Evolutionary conservation across 371 early-diverging fungal species (phyloP), one percentile per base, ranked within the genome.

Genomic region (Aphelidium insulamus): DNA sequence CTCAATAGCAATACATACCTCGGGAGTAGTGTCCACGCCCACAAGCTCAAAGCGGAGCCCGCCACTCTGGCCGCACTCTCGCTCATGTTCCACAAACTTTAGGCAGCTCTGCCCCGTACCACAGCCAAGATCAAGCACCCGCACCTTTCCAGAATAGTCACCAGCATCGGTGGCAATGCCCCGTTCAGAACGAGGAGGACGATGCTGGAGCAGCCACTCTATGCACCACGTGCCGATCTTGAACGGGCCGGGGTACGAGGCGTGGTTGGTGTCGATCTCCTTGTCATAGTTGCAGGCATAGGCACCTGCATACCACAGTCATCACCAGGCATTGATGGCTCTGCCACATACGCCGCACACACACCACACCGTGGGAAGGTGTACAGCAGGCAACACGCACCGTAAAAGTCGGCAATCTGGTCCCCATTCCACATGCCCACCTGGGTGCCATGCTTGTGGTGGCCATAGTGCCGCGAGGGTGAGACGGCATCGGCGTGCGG

Each of bases 201-300:
- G 25, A 2, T 21, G 9, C n/a, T 11, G 6, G n/a, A n/a, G 3
- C 21, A 44, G 24, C 26, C 30, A 25, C 15, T 47, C 39, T 11
- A 45, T 4, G 21, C 46, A 40, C 54, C 52, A 52, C 5, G 27
- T 24, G n/a, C 39, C 36, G 12, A 53, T 26, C 15, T 41, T 22
- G 21, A 38, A 43, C n/a, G 54, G 54, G 1, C 46, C 46, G 0
- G 54, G 54, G 33, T 53, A 53, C 12, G 40, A 33, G 9, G 4
- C n/a, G 14, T 4, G 21, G 17, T 49, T 38, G 14, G 22, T n/a
- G 5, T 38, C 32, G 5, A 49, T 47, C 14, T 48, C 54, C 9
- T 48, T 30, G 40, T 53, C 54, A 27, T 53, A 53, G n/a, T 28
- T 4, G 9, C 29, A n/a, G 2, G 54, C 39, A 30, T 51, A 53